phyloP scores from a whole-genome alignment of 2,329 filamentous ascomycete species.

The Monosporascus sp. region DNA sequence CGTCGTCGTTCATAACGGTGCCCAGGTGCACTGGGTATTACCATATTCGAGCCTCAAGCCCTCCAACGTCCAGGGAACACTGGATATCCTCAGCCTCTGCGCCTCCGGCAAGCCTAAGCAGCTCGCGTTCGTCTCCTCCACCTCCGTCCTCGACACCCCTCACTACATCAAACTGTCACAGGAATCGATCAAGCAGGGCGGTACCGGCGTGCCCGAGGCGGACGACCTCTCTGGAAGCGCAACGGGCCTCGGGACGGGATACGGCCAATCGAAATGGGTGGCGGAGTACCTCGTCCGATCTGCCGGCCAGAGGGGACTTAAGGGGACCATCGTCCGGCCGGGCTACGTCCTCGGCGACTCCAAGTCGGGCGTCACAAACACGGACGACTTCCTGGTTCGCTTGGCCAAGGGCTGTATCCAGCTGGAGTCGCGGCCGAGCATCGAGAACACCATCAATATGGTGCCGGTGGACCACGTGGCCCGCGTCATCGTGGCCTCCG shows the following conservation, averaged over 20 bases:
- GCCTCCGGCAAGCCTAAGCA: not conserved
- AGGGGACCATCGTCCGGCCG: not conserved
- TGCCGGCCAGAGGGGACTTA: not conserved
- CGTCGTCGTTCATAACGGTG: conserved; percentile 63
- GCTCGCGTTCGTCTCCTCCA: not conserved
- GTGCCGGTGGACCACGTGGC: conserved; percentile 83
- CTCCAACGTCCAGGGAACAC: conserved; percentile 55
- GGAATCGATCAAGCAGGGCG: not conserved
- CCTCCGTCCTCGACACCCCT: not conserved
- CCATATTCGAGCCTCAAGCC: conserved; percentile 59
- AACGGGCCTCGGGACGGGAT: not conserved
- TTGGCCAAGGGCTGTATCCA: conserved; percentile 86
- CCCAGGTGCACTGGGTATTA: conserved; percentile 61
- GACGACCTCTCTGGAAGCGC: not conserved
- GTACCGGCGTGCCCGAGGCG: not conserved
- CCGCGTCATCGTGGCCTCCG: conserved; percentile 69
- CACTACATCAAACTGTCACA: not conserved
- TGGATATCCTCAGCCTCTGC: not conserved
- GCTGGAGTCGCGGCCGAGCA: conserved; percentile 65
- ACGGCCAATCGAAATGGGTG: not conserved
- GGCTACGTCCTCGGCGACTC: conserved; percentile 80
- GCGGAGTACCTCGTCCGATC: not conserved
- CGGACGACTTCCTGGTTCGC: conserved; percentile 85
- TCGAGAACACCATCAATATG: conserved; percentile 82
- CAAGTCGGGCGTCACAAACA: conserved; percentile 63